Evolutionary conservation across 2,329 filamentous ascomycete genomes (phyloP).

Genomic region (Epicoccum sorghinum): DNA sequence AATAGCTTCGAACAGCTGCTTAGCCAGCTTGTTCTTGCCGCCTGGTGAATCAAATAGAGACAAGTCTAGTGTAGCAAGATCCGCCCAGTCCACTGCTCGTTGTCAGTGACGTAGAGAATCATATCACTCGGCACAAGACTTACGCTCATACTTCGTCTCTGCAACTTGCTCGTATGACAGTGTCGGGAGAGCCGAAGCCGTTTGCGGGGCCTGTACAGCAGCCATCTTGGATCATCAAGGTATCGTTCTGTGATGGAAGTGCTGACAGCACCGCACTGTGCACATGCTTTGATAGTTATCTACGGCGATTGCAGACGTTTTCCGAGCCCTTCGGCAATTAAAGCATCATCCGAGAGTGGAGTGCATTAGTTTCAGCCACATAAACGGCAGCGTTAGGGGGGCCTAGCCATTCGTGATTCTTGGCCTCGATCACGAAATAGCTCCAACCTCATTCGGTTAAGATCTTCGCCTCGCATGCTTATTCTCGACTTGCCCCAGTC

Average conservation of each 20-base stretch:
- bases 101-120: background rate
- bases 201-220: background rate
- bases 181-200: background rate
- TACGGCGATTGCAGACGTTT: background rate
- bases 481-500: background rate
- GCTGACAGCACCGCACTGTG: background rate
- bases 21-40: slow-evolving; percentile 60
- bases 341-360: background rate
- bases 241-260: background rate
- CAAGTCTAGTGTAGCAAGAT: slow-evolving; percentile 23
- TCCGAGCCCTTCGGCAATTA: background rate
- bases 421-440: slow-evolving; percentile 19
- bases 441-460: slow-evolving; percentile 4
- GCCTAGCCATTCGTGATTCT: slow-evolving; percentile 19
- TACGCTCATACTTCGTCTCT: slow-evolving; percentile 2
- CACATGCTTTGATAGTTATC: background rate
- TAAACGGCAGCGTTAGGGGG: background rate
- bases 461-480: slow-evolving; percentile 4
- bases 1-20: slow-evolving; percentile 62
- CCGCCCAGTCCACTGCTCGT: slow-evolving; percentile 10
- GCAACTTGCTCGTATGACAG: slow-evolving; percentile 4
- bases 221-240: background rate
- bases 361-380: background rate
- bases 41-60: slow-evolving; percentile 58
- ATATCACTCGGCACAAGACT: background rate